These are phyloP conservation scores for Exophiala oligosperma DNA, from an alignment of 2,329 filamentous ascomycete species.

Conservation along the genomic window DNA sequence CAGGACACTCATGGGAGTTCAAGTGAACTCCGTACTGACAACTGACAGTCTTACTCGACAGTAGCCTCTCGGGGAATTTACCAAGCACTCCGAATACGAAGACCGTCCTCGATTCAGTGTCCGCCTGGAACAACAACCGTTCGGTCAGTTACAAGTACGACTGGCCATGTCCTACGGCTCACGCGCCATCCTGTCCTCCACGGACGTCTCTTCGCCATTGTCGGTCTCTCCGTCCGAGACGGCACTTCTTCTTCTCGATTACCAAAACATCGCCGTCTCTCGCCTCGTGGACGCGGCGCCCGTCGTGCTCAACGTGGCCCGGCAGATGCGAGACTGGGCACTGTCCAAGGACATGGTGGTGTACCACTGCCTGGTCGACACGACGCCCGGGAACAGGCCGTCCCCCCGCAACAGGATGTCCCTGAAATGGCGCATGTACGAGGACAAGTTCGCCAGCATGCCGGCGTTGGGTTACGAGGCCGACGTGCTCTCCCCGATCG, in stretches of 20 bases:
- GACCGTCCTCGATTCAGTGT: not conserved
- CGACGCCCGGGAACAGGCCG: constrained; percentile 24
- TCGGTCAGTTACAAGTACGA: not conserved
- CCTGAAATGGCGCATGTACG: constrained; percentile 13
- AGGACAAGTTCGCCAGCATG: constrained; percentile 15
- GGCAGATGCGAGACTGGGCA: constrained; percentile 32
- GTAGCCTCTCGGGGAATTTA: too few relatives aligned
- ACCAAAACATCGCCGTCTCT: constrained; percentile 30
- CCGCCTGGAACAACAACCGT: not conserved
- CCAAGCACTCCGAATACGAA: not conserved
- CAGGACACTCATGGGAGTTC: too few relatives aligned
- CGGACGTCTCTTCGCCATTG: constrained; percentile 22
- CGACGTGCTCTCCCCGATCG: constrained; percentile 16
- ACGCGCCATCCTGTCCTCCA: constrained; percentile 2
- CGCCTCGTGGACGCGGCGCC: constrained; percentile 17
- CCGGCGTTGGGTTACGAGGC: constrained; percentile 23
- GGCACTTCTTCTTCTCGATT: constrained; percentile 36
- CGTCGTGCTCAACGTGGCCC: constrained; percentile 26
- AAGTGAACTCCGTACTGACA: too few relatives aligned
- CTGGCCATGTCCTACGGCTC: not conserved
- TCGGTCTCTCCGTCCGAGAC: constrained; percentile 32
- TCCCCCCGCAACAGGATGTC: constrained; percentile 29
- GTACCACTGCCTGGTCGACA: constrained; percentile 32
- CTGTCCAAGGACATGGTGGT: constrained; percentile 31
- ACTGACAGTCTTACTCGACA: too few relatives aligned